Evolutionary conservation across 169 alveolate species (phyloP).

Genomic region (Plasmodium gonderi): DNA sequence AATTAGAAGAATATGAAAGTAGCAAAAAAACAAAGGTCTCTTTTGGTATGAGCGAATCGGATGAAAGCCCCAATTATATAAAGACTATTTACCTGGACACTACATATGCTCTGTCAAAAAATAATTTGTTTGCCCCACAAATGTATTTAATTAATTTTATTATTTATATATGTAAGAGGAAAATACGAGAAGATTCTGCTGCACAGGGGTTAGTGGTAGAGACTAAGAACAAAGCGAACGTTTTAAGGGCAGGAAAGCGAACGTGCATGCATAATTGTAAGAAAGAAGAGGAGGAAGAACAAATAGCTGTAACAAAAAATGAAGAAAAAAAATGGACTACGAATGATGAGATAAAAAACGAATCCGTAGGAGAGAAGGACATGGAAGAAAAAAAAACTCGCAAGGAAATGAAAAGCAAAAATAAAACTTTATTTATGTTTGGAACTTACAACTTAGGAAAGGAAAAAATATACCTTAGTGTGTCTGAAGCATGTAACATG

Average conservation of each 20-base stretch:
- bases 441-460: conserved; percentile 73
- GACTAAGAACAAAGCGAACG: neutral
- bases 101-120: conserved; percentile 63
- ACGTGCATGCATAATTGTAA: neutral
- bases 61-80: conserved; percentile 54
- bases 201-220: neutral
- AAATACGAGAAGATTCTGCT: neutral
- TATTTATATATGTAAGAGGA: conserved; percentile 57
- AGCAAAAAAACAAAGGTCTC: neutral
- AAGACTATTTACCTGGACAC: conserved; percentile 72
- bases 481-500: conserved; percentile 73
- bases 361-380: neutral
- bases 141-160: conserved; percentile 58
- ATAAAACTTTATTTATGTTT: conserved; percentile 63
- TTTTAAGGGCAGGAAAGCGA: neutral
- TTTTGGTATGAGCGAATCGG: neutral
- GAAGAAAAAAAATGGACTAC: neutral
- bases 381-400: neutral
- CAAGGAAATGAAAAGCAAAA: neutral
- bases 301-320: neutral
- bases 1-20: neutral
- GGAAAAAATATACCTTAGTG: conserved; percentile 63
- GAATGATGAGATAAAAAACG: neutral
- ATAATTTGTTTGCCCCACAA: conserved; percentile 66
- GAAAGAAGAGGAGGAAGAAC: neutral